These are phyloP conservation scores for Tricholoma sp. DNA, from an alignment of 768 basidiomycete species.

Conservation along the genomic window DNA sequence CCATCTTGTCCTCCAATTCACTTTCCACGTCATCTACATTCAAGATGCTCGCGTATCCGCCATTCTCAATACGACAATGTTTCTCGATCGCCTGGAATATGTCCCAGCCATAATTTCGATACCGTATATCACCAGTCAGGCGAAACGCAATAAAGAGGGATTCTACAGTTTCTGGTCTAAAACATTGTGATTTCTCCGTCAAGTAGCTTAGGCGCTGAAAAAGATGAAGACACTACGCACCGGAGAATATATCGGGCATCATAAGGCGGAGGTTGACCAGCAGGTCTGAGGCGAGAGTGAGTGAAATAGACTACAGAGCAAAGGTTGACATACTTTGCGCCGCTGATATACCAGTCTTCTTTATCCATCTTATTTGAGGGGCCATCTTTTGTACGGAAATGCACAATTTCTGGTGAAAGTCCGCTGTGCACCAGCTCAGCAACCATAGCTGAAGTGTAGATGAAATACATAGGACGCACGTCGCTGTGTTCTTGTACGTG, in stretches of 20 bases:
- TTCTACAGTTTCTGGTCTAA: conserved; percentile 88
- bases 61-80: conserved; percentile 70
- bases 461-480: conserved; percentile 43
- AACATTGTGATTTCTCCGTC: conserved; percentile 5
- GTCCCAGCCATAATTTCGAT: conserved; percentile 81
- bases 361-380: conserved; percentile 27
- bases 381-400: conserved; percentile 66
- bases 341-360: conserved; percentile 90
- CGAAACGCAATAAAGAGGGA: conserved; percentile 90
- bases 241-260: conserved; percentile 93
- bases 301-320: background rate
- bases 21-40: conserved; percentile 80
- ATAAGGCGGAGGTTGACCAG: conserved; percentile 41
- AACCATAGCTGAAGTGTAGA: background rate
- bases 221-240: conserved; percentile 24
- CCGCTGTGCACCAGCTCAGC: conserved; percentile 43
- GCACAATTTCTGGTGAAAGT: conserved; percentile 82
- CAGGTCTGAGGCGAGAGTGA: conserved; percentile 12
- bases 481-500: conserved; percentile 68
- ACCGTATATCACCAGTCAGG: conserved; percentile 76
- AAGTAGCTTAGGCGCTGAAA: background rate
- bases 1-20: conserved; percentile 83
- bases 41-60: conserved; percentile 79
- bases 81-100: conserved; percentile 89
- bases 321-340: conserved; percentile 41